phyloP scores from a whole-genome alignment of 83 land plant species.

The Picea mariana region DNA sequence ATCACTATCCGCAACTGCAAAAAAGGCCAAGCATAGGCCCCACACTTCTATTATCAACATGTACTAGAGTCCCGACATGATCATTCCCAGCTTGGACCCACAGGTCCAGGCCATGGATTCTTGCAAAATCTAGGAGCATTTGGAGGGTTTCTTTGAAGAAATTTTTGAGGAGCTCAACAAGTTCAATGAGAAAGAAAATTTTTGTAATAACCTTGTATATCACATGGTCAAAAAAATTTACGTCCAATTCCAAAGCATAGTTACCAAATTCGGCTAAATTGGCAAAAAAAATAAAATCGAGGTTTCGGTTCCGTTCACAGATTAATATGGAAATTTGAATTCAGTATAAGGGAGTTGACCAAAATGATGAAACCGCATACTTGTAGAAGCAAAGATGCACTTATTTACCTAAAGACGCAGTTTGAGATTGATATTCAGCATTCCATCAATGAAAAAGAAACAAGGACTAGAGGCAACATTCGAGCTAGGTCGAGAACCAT shows the following conservation, averaged over 20 bases:
- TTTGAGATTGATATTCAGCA: too few species aligned
- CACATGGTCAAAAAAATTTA: conserved; percentile 67
- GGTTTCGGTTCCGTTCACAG: too few species aligned
- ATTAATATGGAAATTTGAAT: too few species aligned
- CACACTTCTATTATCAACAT: conserved; percentile 81
- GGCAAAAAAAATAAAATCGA: too few species aligned
- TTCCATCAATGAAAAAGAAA: too few species aligned
- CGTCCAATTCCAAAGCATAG: conserved; percentile 27
- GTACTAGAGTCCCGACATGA: conserved; percentile 90
- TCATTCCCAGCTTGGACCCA: conserved; percentile 70
- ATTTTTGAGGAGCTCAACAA: conserved; percentile 60
- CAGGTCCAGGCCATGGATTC: conserved; percentile 79
- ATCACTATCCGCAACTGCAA: conserved; percentile 88
- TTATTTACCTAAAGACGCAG: too few species aligned
- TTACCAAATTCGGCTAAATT: too few species aligned
- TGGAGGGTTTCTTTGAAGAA: conserved; percentile 74
- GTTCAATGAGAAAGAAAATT: conserved; percentile 52
- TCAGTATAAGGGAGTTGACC: too few species aligned
- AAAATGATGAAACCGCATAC: too few species aligned
- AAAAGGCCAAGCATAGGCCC: conserved; percentile 84
- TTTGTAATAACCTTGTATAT: conserved; percentile 54
- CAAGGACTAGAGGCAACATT: too few species aligned
- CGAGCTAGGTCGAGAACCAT: too few species aligned
- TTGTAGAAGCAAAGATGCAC: too few species aligned
- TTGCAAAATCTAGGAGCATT: conserved; percentile 76